A percentile compares a stretch with the other conserved stretches of the same genome.
phyloP scores from a whole-genome alignment of 2,329 filamentous ascomycete species.

The Lasiodiplodia sp. region DNA sequence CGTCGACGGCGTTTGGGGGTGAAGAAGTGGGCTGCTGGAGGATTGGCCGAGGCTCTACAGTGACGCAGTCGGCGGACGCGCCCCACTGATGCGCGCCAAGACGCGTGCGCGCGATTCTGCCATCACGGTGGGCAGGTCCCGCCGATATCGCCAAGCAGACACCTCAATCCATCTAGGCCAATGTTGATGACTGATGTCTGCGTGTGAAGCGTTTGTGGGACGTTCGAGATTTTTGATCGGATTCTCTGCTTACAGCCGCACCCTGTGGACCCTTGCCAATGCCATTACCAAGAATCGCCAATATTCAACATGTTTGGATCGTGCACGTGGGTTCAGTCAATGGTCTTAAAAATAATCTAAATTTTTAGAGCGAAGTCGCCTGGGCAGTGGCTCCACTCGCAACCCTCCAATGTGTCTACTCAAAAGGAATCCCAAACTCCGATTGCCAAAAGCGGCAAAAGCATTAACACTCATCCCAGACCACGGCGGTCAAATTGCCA shows the following conservation, averaged over 20 bases:
- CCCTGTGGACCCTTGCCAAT: neutral
- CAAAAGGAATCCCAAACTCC: neutral
- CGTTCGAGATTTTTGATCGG: neutral
- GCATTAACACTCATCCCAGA: slow-evolving; percentile 37
- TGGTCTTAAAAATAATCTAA: neutral
- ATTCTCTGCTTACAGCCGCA: neutral
- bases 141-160: slow-evolving; percentile 1
- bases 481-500: slow-evolving; percentile 46
- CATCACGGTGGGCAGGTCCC: slow-evolving; percentile 11
- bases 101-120: slow-evolving; percentile 5
- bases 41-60: slow-evolving; percentile 15
- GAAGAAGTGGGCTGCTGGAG: neutral
- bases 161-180: neutral
- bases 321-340: neutral
- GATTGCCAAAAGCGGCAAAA: neutral
- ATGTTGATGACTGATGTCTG: neutral
- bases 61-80: slow-evolving; percentile 3
- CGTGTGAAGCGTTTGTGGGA: neutral
- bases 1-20: neutral
- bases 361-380: neutral
- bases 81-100: slow-evolving; percentile 26
- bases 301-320: neutral
- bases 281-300: neutral
- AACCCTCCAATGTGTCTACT: neutral
- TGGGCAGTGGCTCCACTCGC: neutral